Conservation (phyloP, 2,329 filamentous ascomycete genomes). For the Pseudocercospora fuligena region DNA sequence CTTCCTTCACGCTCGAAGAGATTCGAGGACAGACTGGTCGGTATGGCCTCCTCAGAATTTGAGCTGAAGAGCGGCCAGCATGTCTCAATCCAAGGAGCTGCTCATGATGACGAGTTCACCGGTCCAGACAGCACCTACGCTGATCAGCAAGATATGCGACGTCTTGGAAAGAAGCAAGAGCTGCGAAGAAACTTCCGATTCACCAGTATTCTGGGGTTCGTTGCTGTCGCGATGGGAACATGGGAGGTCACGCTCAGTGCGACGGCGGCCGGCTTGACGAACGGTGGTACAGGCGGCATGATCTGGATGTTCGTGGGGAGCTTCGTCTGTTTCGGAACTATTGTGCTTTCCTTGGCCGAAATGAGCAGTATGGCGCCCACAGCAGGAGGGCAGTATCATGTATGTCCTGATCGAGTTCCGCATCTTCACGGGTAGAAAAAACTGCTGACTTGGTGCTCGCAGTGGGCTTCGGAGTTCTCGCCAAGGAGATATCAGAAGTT, state of each 20-base stretch:
- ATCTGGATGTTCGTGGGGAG: conserved; percentile 30
- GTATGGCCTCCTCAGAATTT: not conserved
- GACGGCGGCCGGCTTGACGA: conserved; percentile 22
- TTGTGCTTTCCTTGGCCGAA: conserved; percentile 33
- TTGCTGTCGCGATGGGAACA: conserved; percentile 35
- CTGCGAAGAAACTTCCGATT: conserved; percentile 26
- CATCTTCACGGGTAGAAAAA: not conserved
- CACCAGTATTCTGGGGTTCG: conserved; percentile 37
- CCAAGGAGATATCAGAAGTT: conserved; percentile 35
- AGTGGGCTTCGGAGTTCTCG: conserved; percentile 38
- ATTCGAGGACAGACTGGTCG: not conserved
- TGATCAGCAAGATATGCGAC: conserved; percentile 28
- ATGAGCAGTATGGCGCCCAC: conserved; percentile 36
- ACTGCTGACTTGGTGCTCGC: not conserved
- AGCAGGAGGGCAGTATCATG: conserved; percentile 37
- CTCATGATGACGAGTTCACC: not conserved
- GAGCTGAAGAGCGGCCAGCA: conserved; percentile 6
- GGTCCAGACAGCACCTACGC: conserved; percentile 6
- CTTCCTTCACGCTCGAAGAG: not conserved
- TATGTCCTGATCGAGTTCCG: not conserved
- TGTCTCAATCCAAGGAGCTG: conserved; percentile 2
- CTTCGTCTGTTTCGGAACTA: conserved; percentile 24
- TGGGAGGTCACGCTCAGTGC: conserved; percentile 32
- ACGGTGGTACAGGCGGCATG: conserved; percentile 28
- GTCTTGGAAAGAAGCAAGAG: conserved; percentile 30